These are phyloP conservation scores for Lactarius vividus DNA, from an alignment of 768 basidiomycete species.

Conservation along the genomic window DNA sequence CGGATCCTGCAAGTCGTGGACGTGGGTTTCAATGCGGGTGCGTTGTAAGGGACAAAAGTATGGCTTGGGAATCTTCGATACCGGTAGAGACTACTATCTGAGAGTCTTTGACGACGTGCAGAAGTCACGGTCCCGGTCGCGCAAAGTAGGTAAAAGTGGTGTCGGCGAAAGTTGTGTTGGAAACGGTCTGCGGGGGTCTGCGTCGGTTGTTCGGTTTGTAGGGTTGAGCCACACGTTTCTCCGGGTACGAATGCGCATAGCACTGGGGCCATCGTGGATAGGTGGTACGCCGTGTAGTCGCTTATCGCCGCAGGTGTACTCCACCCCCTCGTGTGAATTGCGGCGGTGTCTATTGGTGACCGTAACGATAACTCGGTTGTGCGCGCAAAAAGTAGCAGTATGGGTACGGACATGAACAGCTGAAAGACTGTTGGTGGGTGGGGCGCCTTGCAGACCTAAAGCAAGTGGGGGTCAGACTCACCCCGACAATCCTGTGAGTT, in stretches of 20 bases:
- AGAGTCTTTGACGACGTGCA: neutral
- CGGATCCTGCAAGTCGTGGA: neutral
- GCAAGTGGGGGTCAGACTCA: neutral
- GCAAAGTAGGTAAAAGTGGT: neutral
- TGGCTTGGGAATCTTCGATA: neutral
- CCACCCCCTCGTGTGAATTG: neutral
- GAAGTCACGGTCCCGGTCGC: neutral
- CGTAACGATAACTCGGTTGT: neutral
- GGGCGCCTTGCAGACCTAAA: constrained; percentile 2
- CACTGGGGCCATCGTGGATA: neutral
- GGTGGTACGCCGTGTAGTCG: neutral
- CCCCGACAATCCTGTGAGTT: neutral
- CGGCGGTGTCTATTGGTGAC: neutral
- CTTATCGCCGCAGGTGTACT: neutral
- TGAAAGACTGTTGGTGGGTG: neutral
- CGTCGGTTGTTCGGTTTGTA: neutral
- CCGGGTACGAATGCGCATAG: neutral
- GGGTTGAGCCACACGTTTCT: neutral
- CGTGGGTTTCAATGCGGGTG: neutral
- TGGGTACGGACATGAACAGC: neutral
- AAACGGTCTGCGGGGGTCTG: neutral
- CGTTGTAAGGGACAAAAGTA: neutral
- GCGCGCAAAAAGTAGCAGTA: neutral
- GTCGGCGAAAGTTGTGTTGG: neutral
- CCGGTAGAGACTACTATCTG: neutral